phyloP scores from a whole-genome alignment of 495 filamentous ascomycete genomes.

The Neurospora sublineolata region DNA sequence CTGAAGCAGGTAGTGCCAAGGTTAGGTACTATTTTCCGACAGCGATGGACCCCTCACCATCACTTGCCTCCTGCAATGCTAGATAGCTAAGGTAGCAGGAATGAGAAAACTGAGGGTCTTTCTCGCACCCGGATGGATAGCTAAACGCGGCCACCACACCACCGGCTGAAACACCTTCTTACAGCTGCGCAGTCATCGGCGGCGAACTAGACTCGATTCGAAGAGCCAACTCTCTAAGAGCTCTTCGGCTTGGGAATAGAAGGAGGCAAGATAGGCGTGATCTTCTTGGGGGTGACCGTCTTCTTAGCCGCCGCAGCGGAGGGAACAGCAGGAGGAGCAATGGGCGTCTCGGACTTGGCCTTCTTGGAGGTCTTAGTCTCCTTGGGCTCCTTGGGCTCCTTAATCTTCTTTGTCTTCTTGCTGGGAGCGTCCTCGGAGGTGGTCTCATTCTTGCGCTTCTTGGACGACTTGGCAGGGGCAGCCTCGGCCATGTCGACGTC shows the following conservation, averaged over 20 bases:
- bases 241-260: slow-evolving; percentile 22
- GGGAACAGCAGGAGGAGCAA: slow-evolving; percentile 17
- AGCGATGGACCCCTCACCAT: too few relatives aligned
- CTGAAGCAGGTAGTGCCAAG: too few relatives aligned
- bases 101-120: too few relatives aligned
- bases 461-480: slow-evolving; percentile 12
- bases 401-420: background rate
- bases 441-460: slow-evolving; percentile 35
- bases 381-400: background rate
- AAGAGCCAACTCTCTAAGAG: slow-evolving; percentile 10
- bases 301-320: slow-evolving; percentile 5
- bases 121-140: background rate
- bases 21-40: too few relatives aligned
- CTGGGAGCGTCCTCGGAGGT: slow-evolving; percentile 27
- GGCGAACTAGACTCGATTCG: background rate
- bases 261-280: slow-evolving; percentile 29
- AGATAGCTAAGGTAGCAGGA: too few relatives aligned
- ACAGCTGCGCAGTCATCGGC: background rate
- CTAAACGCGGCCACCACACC: background rate
- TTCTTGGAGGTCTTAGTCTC: slow-evolving; percentile 21
- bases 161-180: background rate
- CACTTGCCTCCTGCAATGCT: too few relatives aligned
- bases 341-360: slow-evolving; percentile 16
- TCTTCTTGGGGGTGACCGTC: slow-evolving; percentile 12
- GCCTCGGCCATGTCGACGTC: slow-evolving; percentile 21